Base-by-base conservation (phyloP, 129 eudicot species). In the Artemisia annua region DNA sequence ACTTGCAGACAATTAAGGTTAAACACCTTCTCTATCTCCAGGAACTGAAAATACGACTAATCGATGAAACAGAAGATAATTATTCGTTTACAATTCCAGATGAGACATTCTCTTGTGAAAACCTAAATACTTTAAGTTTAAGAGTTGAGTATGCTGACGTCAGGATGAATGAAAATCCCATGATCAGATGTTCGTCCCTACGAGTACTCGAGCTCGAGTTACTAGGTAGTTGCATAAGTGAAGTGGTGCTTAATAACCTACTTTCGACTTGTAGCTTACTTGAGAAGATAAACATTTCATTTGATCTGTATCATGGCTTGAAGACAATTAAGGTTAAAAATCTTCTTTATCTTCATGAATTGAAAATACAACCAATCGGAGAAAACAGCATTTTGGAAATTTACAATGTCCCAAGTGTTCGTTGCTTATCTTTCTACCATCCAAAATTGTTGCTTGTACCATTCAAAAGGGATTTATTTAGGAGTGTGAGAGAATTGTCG, bases 81-180 rank as follows among this genome's bases (percentile, higher is more conserved):
- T 24, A 24, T 24, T 24, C 26, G 2, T 24, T 30, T 30, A 30
- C 35, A 30, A 30, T 30, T 30, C 35, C 60, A 12, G 18, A 67
- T 67, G 60, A 67, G 59, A 67, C 49, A 49, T 52, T 67, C 72
- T 22, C 58, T 0, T 39, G 18, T 15, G 59, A 49, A 67, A 67
- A 7, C 72, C 72, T 67, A 50, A 48, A 24, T 22, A 67, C 4
- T 10, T 20, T 67, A 49, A 49, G 48, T 26, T 6, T 67, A 2
- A 1, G 10, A 60, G 4, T 5, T 59, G 6, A 56, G 12, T 4
- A 30, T 6, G 62, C 1, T 19, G 0, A 18, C n/a, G 0, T 56
- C 19, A 0, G 1, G 13, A 26, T 28, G 6, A n/a, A 17, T 66
- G 12, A 55, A 3, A 48, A 66, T 20, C 71, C 19, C 8, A 16